phyloP scores from a whole-genome alignment of 352 stramenopile species.

The Globisporangium solare region DNA sequence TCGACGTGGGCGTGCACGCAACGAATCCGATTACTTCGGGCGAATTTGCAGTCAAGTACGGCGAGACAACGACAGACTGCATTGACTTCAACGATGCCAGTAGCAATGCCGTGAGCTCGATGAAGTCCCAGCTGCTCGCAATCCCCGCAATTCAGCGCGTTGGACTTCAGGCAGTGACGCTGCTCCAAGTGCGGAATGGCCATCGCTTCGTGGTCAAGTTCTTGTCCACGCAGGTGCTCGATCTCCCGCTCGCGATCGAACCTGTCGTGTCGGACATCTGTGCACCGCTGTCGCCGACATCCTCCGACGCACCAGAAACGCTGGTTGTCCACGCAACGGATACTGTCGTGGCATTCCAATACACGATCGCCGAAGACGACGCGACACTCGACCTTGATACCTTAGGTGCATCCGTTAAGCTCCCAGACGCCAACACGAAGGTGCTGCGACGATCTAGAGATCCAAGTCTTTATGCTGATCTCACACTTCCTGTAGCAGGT shows the following conservation, averaged over 20 bases:
- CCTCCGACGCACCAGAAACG: conserved; percentile 26
- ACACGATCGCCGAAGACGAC: conserved; percentile 33
- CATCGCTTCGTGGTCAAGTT: conserved; percentile 57
- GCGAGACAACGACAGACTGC: conserved; percentile 30
- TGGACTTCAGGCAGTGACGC: conserved; percentile 46
- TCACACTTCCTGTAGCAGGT: conserved; percentile 25
- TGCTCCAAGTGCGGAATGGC: conserved; percentile 44
- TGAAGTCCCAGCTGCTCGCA: conserved; percentile 40
- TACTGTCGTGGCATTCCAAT: conserved; percentile 54
- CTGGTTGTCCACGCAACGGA: conserved; percentile 36
- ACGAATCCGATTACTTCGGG: conserved; percentile 44
- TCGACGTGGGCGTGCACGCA: conserved; percentile 64
- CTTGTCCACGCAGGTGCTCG: conserved; percentile 32
- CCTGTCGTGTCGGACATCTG: conserved; percentile 47
- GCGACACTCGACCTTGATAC: conserved; percentile 24
- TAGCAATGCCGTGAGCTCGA: conserved; percentile 34
- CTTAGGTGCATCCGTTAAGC: conserved; percentile 17
- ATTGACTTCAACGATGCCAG: conserved; percentile 46
- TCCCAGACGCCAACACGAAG: conserved; percentile 15
- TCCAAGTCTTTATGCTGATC: conserved; percentile 27
- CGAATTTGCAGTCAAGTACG: conserved; percentile 57
- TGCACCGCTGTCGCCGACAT: conserved; percentile 33
- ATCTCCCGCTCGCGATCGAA: conserved; percentile 36
- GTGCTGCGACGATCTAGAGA: conserved; percentile 31
- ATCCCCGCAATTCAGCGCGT: conserved; percentile 37